Conservation (phyloP, 2,329 filamentous ascomycete genomes). For the Botrytis cinerea region DNA sequence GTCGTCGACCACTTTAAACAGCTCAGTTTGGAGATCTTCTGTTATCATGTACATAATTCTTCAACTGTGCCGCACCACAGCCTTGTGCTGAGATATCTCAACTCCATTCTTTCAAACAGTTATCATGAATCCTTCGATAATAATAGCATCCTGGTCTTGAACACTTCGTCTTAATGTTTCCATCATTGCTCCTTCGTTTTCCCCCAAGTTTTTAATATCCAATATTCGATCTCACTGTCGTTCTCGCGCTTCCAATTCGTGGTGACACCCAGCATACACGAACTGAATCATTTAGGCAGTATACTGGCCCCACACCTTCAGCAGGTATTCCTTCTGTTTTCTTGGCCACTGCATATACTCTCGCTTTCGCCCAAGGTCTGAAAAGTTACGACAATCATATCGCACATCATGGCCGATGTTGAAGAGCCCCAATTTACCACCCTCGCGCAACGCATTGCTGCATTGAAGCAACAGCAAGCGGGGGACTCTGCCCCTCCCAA, state of each 20-base stretch:
- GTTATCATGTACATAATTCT: not conserved
- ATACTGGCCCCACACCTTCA: not conserved
- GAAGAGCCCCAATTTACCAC: conserved; percentile 63
- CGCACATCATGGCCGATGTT: conserved; percentile 55
- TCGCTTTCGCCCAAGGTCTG: not conserved
- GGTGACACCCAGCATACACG: not conserved
- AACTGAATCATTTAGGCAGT: conserved; percentile 16
- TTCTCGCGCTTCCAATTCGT: not conserved
- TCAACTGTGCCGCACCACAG: conserved; percentile 17
- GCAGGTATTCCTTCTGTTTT: not conserved
- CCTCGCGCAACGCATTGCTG: conserved; percentile 63
- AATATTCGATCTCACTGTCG: not conserved
- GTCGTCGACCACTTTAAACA: not conserved
- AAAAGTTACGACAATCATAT: not conserved
- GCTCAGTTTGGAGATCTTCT: not conserved
- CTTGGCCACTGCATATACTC: not conserved
- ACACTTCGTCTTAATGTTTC: not conserved
- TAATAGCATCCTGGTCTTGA: not conserved
- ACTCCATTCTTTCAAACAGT: not conserved
- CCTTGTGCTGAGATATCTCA: conserved; percentile 11
- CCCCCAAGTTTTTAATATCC: not conserved
- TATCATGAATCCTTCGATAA: conserved; percentile 10
- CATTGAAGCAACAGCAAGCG: conserved; percentile 51
- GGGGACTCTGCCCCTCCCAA: conserved; percentile 31
- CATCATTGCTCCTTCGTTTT: not conserved